Percentiles rank a stretch among this genome's conserved stretches.
phyloP scores from a whole-genome alignment of 805 yeast genomes.

The Wickerhamomyces mucosus region DNA sequence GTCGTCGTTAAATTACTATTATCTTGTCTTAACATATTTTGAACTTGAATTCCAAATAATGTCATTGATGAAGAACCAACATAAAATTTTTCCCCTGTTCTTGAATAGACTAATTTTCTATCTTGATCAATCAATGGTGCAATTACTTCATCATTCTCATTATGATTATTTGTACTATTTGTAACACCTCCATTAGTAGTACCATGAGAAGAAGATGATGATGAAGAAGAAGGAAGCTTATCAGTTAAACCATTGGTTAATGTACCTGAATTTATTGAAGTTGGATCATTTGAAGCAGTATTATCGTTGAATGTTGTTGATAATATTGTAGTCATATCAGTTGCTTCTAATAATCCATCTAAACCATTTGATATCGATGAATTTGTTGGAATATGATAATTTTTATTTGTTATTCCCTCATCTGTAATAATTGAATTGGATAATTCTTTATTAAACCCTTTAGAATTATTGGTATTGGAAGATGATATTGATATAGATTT shows the following conservation, averaged over 20 bases:
- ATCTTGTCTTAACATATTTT: conserved; percentile 38
- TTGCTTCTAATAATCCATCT: conserved; percentile 13
- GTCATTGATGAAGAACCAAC: conserved; percentile 84
- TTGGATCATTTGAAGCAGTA: conserved; percentile 16
- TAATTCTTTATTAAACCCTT: too few relatives aligned
- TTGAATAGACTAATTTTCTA: conserved; percentile 62
- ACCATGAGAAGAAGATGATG: background rate
- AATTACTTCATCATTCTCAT: conserved; percentile 38
- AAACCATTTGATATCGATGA: conserved; percentile 3
- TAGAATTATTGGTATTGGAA: background rate
- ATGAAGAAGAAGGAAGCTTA: background rate
- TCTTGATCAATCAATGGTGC: conserved; percentile 65
- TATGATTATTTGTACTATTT: conserved; percentile 1
- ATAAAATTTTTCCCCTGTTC: conserved; percentile 67
- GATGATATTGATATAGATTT: conserved; percentile 6
- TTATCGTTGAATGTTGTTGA: conserved; percentile 18
- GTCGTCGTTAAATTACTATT: conserved; percentile 16
- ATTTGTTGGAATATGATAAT: too few relatives aligned
- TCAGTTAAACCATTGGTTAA: background rate
- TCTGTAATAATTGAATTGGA: too few relatives aligned
- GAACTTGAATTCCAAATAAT: conserved; percentile 67
- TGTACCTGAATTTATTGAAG: background rate
- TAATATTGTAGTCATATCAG: conserved; percentile 16
- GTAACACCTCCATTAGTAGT: conserved; percentile 1
- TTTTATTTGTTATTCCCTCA: too few relatives aligned